Evolutionary conservation across 768 basidiomycete species (phyloP).

Genomic region (Cubamyces sp.): DNA sequence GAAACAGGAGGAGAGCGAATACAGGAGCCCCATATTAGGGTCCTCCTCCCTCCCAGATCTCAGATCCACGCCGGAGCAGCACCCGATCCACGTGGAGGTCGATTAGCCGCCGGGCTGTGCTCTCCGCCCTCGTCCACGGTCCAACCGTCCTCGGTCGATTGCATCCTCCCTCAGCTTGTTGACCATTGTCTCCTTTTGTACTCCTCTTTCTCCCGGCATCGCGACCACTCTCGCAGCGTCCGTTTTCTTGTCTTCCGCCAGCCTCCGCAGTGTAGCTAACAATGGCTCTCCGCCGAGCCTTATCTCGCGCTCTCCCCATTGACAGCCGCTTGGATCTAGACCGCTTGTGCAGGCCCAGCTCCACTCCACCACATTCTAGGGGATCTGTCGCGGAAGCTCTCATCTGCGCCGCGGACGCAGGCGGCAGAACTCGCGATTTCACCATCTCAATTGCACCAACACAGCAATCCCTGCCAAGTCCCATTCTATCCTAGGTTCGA

Average conservation of each 20-base stretch:
- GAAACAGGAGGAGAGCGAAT: not conserved
- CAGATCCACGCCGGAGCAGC: constrained; percentile 17
- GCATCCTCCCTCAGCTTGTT: too few species aligned
- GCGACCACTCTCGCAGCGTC: too few species aligned
- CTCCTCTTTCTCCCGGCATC: too few species aligned
- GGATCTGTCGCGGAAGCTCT: not conserved
- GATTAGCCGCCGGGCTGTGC: not conserved
- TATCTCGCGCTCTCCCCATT: too few species aligned
- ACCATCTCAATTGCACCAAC: not conserved
- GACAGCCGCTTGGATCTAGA: constrained; percentile 1
- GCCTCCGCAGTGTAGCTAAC: too few species aligned
- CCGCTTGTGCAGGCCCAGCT: constrained; percentile 5
- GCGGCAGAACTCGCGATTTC: constrained; percentile 5
- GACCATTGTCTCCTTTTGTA: too few species aligned
- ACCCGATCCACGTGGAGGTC: constrained; percentile 17
- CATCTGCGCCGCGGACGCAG: constrained; percentile 7
- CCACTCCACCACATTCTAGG: constrained; percentile 8
- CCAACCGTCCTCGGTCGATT: too few species aligned
- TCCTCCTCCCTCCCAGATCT: not conserved
- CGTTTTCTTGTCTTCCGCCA: too few species aligned
- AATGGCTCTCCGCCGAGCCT: too few species aligned
- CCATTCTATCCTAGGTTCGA: too few species aligned
- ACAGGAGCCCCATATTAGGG: not conserved
- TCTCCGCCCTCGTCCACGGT: too few species aligned
- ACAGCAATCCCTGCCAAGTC: not conserved